Evolutionary conservation across 495 filamentous ascomycete genomes (phyloP), one percentile per base, ranked within the genome.

Genomic region (Hypoxylon cercidicola): DNA sequence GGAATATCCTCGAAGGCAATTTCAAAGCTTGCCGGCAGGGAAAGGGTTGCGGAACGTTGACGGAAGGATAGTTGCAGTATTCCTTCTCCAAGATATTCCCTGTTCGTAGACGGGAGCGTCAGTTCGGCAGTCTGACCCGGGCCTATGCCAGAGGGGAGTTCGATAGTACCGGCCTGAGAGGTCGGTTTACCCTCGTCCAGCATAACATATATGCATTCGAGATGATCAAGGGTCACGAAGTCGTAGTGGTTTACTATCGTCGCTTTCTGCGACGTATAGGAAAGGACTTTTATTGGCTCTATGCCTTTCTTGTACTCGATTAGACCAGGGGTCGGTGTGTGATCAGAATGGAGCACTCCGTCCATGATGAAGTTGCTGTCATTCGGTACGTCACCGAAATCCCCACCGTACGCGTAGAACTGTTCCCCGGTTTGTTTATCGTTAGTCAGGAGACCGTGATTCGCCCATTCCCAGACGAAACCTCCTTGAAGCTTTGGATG

Each of bases 391-490:
- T 91, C 88, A 3, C 82, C 85, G 73, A 89, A 89, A 55, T 91
- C 88, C 1, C 88, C 88, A 1, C 88, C 88, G 47, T 88, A 90
- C 6, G 79, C 88, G 58, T 88, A 90, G 60, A 82, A 89, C 18
- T 78, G 72, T 30, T 79, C 79, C 13, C 79, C 82, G 19, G 78
- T 73, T 39, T 82, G 65, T 9, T 79, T 73, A 49, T 79, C 73
- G 58, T 82, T 82, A 28, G 78, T 82, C 62, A 80, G 73, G 1
- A 92, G 75, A 0, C 89, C 88, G 55, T 90, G 88, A 66, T 90
- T 91, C 1, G 86, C 84, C 88, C 88, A 91, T 69, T 90, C 88
- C 88, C 89, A 91, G 23, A 90, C 82, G 54, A 87, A 90, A 6
- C 89, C 89, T 0, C 89, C 89, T 65, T 90, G 87, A 5, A 91